These are phyloP conservation scores for Nemania sp. DNA, from an alignment of 2,329 filamentous ascomycete species.

Conservation along the genomic window DNA sequence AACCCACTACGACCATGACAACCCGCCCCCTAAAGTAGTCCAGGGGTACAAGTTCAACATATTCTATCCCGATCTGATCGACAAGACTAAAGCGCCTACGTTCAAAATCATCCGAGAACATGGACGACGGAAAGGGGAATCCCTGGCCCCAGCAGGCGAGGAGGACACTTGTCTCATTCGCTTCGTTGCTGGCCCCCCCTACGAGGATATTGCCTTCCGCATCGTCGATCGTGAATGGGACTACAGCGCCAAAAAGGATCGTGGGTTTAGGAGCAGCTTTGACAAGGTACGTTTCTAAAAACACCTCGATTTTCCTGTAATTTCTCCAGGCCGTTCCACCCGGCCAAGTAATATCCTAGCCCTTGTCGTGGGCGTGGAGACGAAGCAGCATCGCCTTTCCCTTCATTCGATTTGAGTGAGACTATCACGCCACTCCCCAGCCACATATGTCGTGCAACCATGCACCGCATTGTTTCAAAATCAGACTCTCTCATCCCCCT, in stretches of 20 bases:
- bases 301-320: constrained; percentile 3
- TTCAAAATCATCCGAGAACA: constrained; percentile 95
- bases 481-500: constrained; percentile 16
- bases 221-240: constrained; percentile 99
- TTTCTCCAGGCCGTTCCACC: constrained; percentile 23
- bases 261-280: constrained; percentile 94
- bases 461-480: constrained; percentile 29
- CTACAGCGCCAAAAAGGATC: constrained; percentile 92
- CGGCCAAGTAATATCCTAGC: constrained; percentile 5
- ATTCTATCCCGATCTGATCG: constrained; percentile 96
- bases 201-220: constrained; percentile 94
- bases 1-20: constrained; percentile 98
- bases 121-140: constrained; percentile 86
- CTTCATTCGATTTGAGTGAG: constrained; percentile 9
- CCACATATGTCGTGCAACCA: constrained; percentile 25
- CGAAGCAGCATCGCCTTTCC: constrained; percentile 10
- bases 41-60: constrained; percentile 99
- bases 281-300: constrained; percentile 74
- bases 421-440: constrained; percentile 19
- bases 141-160: constrained; percentile 89
- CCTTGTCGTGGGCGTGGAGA: too few relatives aligned
- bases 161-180: constrained; percentile 96
- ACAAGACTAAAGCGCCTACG: constrained; percentile 91
- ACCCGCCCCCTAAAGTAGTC: constrained; percentile 95
- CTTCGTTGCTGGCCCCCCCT: constrained; percentile 93